phyloP scores from a whole-genome alignment of 768 basidiomycete genomes.

The Galerina marginata region DNA sequence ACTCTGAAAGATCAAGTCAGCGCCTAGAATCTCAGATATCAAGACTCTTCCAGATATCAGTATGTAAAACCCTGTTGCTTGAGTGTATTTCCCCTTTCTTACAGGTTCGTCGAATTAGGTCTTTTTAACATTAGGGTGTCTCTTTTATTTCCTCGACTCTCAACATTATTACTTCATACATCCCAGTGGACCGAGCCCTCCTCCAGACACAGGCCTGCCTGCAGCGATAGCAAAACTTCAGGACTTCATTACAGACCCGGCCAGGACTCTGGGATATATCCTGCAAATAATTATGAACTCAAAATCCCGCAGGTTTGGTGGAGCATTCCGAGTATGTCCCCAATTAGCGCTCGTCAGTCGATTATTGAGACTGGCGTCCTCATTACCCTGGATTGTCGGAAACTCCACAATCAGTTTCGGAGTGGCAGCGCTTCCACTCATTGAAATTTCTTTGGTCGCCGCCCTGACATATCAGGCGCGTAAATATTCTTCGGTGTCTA shows the following conservation, averaged over 20 bases:
- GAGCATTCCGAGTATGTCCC: conserved; percentile 7
- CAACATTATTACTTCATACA: no score
- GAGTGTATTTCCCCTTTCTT: neutral
- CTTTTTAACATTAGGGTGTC: no score
- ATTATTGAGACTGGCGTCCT: neutral
- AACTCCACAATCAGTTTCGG: neutral
- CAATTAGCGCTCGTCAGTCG: neutral
- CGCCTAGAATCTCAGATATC: conserved; percentile 8
- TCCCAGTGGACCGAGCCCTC: no score
- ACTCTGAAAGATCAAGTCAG: conserved; percentile 37
- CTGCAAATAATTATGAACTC: conserved; percentile 22
- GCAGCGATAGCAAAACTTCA: no score
- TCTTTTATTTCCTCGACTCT: no score
- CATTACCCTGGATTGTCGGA: neutral
- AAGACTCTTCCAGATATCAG: neutral
- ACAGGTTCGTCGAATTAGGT: no score
- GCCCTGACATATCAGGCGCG: neutral
- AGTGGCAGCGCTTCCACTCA: neutral
- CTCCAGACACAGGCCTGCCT: no score
- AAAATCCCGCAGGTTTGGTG: conserved; percentile 17
- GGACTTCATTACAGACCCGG: neutral
- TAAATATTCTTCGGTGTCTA: neutral
- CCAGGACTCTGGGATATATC: conserved; percentile 2
- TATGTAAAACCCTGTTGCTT: neutral
- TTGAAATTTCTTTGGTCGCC: neutral